Evolutionary conservation across 495 filamentous ascomycete species (phyloP).

Genomic region (Penicillium manginii): DNA sequence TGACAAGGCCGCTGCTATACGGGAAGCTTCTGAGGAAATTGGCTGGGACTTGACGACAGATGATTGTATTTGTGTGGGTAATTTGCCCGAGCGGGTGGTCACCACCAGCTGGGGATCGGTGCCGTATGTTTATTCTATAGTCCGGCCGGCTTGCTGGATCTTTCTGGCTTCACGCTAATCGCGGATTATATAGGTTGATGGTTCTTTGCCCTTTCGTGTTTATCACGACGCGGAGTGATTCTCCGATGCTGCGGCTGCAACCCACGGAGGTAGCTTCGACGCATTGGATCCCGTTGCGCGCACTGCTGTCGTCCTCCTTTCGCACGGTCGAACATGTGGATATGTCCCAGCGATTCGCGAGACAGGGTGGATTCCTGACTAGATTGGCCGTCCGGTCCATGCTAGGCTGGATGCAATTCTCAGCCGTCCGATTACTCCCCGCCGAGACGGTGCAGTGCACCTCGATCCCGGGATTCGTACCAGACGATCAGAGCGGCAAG

Average conservation of each 20-base stretch:
- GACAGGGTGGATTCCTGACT: slow-evolving; percentile 52
- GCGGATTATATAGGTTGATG: slow-evolving; percentile 58
- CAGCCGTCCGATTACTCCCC: slow-evolving; percentile 66
- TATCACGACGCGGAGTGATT: slow-evolving; percentile 59
- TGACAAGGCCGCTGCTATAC: slow-evolving; percentile 66
- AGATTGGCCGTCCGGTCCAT: slow-evolving; percentile 56
- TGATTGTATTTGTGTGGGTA: slow-evolving; percentile 62
- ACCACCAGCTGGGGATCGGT: slow-evolving; percentile 73
- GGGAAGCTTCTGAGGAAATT: slow-evolving; percentile 75
- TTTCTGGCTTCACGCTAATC: no score
- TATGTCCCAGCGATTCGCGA: slow-evolving; percentile 65
- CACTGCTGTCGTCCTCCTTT: slow-evolving; percentile 62
- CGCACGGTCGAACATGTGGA: slow-evolving; percentile 70
- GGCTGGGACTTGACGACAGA: slow-evolving; percentile 64
- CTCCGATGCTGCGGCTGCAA: slow-evolving; percentile 65
- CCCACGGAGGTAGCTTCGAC: slow-evolving; percentile 74
- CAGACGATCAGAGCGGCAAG: slow-evolving; percentile 23
- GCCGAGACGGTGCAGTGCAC: slow-evolving; percentile 63
- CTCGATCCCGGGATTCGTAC: slow-evolving; percentile 49
- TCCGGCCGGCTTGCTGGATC: background rate
- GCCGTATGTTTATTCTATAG: slow-evolving; percentile 57
- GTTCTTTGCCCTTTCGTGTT: slow-evolving; percentile 79
- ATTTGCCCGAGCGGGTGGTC: slow-evolving; percentile 72
- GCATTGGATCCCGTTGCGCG: slow-evolving; percentile 76
- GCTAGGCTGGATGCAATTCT: slow-evolving; percentile 73